A percentile compares a stretch with the other conserved stretches of the same genome.
These are phyloP conservation scores for Plectosphaerella sp. DNA, from an alignment of 2,329 filamentous ascomycete species.

Conservation along the genomic window DNA sequence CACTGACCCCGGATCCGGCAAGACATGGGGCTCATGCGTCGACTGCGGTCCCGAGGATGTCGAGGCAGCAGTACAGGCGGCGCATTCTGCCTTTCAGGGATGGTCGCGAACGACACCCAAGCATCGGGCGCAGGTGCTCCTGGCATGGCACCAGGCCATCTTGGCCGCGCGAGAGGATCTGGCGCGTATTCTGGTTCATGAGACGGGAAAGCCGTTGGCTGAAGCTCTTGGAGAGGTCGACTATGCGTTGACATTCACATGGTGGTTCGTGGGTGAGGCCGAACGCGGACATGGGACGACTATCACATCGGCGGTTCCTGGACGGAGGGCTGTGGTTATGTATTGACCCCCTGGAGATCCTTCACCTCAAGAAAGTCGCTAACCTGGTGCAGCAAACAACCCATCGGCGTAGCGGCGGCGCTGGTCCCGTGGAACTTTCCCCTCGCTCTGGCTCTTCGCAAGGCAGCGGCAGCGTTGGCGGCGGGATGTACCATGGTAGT, in stretches of 20 bases:
- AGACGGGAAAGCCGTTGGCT: slow-evolving; percentile 53
- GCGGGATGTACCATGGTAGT: slow-evolving; percentile 73
- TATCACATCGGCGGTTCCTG: slow-evolving; percentile 54
- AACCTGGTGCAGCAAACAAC: slow-evolving; percentile 37
- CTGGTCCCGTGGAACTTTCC: slow-evolving; percentile 56
- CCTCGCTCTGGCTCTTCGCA: slow-evolving; percentile 44
- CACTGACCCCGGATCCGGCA: slow-evolving; percentile 47
- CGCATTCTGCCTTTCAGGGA: slow-evolving; percentile 28
- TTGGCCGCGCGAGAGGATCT: slow-evolving; percentile 28
- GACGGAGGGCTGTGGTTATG: slow-evolving; percentile 63
- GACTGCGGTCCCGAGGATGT: slow-evolving; percentile 37
- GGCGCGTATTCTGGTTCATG: slow-evolving; percentile 33
- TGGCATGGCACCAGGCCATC: slow-evolving; percentile 31
- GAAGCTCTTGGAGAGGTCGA: slow-evolving; percentile 52
- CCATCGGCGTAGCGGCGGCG: slow-evolving; percentile 28
- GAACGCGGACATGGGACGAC: slow-evolving; percentile 53
- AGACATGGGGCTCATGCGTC: slow-evolving; percentile 45
- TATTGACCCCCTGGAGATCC: too few species aligned
- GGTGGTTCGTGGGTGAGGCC: slow-evolving; percentile 54
- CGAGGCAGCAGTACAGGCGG: slow-evolving; percentile 28
- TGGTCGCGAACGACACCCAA: slow-evolving; percentile 31
- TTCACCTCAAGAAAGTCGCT: too few species aligned
- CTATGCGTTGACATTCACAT: slow-evolving; percentile 48
- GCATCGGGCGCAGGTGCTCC: slow-evolving; percentile 26
- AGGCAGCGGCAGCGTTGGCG: slow-evolving; percentile 53